phyloP scores from a whole-genome alignment of 2,329 filamentous ascomycete species.

The Spiromastix sp. region DNA sequence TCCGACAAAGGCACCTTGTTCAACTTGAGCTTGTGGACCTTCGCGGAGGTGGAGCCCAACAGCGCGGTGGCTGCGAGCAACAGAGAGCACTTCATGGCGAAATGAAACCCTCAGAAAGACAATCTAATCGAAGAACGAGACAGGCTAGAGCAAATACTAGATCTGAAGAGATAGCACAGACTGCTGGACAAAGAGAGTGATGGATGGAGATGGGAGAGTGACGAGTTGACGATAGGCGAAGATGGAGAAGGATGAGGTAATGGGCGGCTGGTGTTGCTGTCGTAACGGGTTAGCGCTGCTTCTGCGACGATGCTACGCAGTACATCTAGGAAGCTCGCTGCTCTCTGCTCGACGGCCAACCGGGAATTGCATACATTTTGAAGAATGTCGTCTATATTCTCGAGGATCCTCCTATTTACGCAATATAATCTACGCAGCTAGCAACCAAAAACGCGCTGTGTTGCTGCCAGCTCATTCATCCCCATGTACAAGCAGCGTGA shows the following conservation, averaged over 20 bases:
- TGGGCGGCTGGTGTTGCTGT: background rate
- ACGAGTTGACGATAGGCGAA: background rate
- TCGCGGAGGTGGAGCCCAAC: conserved; percentile 73
- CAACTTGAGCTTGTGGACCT: conserved; percentile 91
- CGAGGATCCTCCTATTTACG: no score
- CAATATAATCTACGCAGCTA: no score
- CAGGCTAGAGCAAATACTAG: background rate
- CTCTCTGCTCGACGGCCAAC: no score
- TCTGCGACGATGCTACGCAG: no score
- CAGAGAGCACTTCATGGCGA: conserved; percentile 72
- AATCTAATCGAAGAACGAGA: conserved; percentile 1
- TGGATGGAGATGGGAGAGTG: conserved; percentile 1
- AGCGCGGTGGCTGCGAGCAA: conserved; percentile 69
- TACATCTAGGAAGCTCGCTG: no score
- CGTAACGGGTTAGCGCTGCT: no score
- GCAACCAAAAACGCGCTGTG: no score
- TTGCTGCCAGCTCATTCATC: no score
- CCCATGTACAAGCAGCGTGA: no score
- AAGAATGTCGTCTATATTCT: no score
- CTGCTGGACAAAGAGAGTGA: background rate
- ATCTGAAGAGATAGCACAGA: background rate
- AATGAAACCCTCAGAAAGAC: conserved; percentile 3
- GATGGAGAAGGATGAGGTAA: background rate
- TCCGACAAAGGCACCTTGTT: conserved; percentile 90
- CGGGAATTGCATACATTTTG: no score